Conservation (phyloP, 257 asterid species). For the Handroanthus guayacan region DNA sequence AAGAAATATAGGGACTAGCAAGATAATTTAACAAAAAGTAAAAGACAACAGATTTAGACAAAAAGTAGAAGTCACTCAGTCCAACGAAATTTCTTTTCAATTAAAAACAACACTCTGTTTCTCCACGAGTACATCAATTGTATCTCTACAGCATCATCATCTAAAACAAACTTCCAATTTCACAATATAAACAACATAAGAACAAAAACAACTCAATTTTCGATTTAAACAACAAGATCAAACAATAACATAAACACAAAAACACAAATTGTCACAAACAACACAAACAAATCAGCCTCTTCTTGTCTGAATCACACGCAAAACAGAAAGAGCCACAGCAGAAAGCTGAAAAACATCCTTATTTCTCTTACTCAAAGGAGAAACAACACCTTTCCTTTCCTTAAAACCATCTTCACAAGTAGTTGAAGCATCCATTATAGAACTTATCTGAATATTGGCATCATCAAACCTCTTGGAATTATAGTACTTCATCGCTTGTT, state of each 20-base stretch:
- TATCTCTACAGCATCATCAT: background rate
- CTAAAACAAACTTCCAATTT: background rate
- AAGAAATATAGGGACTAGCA: background rate
- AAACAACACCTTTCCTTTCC: conserved; percentile 52
- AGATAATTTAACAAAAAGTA: background rate
- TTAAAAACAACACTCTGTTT: background rate
- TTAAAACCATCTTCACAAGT: conserved; percentile 74
- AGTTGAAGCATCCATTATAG: conserved; percentile 59
- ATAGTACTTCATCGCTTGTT: conserved; percentile 59
- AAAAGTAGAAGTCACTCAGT: conserved; percentile 29
- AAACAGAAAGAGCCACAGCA: conserved; percentile 56
- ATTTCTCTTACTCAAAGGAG: conserved; percentile 65
- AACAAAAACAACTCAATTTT: background rate
- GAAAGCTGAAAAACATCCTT: conserved; percentile 52
- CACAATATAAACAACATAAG: background rate
- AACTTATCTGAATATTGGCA: conserved; percentile 54
- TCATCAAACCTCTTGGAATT: conserved; percentile 44
- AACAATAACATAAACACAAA: background rate
- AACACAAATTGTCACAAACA: background rate
- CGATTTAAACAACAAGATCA: background rate
- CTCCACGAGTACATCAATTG: background rate
- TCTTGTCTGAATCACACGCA: conserved; percentile 49
- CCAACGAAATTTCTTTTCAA: background rate
- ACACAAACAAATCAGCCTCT: conserved; percentile 21
- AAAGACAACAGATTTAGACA: background rate